phyloP scores from a whole-genome alignment of 2,329 filamentous ascomycete species.

The Scytalidium sp. region DNA sequence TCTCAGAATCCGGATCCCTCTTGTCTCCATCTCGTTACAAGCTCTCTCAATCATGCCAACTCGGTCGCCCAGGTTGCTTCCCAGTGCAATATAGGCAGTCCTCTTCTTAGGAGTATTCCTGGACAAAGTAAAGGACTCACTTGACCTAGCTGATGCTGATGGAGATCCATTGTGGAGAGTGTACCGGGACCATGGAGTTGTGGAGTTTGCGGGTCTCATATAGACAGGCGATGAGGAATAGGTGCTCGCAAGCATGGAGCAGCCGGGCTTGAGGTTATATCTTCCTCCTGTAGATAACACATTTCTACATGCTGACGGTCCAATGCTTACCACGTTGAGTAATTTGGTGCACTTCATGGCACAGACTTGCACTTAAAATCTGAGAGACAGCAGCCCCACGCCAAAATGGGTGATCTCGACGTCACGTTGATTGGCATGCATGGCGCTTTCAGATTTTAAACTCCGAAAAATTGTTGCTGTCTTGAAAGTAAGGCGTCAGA shows the following conservation, averaged over 20 bases:
- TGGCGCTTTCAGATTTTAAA: neutral
- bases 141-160: neutral
- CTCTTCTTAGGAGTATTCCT: conserved; percentile 2
- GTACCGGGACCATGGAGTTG: conserved; percentile 16
- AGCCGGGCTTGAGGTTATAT: neutral
- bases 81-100: conserved; percentile 77
- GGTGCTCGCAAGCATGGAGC: neutral
- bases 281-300: neutral
- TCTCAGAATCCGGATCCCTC: conserved; percentile 69
- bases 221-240: neutral
- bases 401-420: neutral
- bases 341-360: conserved; percentile 12
- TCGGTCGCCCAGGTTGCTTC: conserved; percentile 88
- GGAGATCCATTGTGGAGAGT: conserved; percentile 4
- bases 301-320: conserved; percentile 1
- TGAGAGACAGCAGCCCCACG: neutral
- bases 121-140: neutral
- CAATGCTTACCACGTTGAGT: conserved; percentile 1
- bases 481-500: neutral
- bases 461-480: neutral
- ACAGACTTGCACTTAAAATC: neutral
- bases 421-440: too few relatives aligned
- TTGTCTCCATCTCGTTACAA: conserved; percentile 70
- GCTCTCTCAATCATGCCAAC: conserved; percentile 82
- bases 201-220: neutral